Conservation (phyloP, 1,139 yeast species). For the Lodderomyces theae region DNA sequence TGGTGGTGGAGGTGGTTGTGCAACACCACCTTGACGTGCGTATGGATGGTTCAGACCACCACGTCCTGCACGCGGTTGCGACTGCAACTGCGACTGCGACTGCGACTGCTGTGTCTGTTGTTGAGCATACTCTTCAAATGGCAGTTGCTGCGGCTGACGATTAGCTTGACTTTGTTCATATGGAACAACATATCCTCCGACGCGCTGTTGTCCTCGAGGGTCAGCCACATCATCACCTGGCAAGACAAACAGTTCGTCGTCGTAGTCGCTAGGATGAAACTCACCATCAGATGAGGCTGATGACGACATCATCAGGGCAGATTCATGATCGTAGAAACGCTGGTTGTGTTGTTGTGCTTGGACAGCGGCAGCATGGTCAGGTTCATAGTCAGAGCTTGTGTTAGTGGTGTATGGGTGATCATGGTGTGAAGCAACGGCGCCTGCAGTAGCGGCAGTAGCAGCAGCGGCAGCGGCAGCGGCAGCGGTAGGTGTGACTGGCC, state of each 20-base stretch:
- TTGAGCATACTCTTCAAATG: constrained; percentile 1
- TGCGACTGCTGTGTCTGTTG: neutral
- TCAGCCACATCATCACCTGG: constrained; percentile 11
- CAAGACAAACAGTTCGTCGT: constrained; percentile 13
- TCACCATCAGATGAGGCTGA: constrained; percentile 10
- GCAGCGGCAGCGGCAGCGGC: neutral
- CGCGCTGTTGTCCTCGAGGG: neutral
- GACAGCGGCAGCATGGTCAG: neutral
- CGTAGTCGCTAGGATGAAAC: constrained; percentile 16
- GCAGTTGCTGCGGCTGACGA: constrained; percentile 2
- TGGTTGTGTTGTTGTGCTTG: neutral
- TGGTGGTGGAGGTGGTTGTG: neutral
- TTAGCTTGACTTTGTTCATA: neutral
- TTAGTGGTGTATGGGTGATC: neutral
- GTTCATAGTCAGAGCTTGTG: neutral
- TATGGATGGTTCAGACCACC: neutral
- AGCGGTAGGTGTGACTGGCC: neutral
- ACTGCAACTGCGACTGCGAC: neutral
- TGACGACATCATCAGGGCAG: neutral
- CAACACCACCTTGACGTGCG: neutral
- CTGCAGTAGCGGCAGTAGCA: neutral
- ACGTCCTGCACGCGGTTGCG: neutral
- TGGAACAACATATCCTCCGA: neutral
- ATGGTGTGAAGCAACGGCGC: neutral
- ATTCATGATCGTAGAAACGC: neutral